Conservation (phyloP, 2,329 filamentous ascomycete genomes). For the Raffaelea deltoideospora region DNA sequence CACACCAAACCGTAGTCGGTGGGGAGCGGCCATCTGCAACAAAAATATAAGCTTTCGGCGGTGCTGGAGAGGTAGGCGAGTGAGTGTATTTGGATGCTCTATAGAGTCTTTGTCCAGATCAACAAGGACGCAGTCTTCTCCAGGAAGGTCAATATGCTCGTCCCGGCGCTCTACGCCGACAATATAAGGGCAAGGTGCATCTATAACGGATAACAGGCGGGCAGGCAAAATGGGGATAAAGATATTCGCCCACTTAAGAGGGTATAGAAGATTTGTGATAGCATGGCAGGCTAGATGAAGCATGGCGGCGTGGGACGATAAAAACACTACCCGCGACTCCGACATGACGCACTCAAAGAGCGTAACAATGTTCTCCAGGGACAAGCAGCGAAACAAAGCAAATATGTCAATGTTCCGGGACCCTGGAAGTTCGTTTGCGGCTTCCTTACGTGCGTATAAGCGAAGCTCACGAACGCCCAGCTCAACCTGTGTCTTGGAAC, state of each 20-base stretch:
- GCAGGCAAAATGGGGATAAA: constrained; percentile 87
- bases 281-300: constrained; percentile 83
- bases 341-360: constrained; percentile 86
- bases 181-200: constrained; percentile 93
- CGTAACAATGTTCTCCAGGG: constrained; percentile 80
- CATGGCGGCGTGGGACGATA: constrained; percentile 94
- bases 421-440: constrained; percentile 80
- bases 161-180: constrained; percentile 91
- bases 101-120: constrained; percentile 87
- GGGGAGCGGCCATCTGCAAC: constrained; percentile 77
- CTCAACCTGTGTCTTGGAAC: constrained; percentile 92
- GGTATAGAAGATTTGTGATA: constrained; percentile 74
- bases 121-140: constrained; percentile 90
- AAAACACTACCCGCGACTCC: constrained; percentile 88
- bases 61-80: constrained; percentile 76
- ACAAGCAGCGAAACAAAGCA: constrained; percentile 77
- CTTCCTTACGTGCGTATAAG: constrained; percentile 85
- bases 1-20: constrained; percentile 76
- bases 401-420: constrained; percentile 86
- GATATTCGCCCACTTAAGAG: constrained; percentile 82
- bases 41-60: constrained; percentile 79
- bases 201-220: constrained; percentile 74
- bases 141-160: constrained; percentile 69
- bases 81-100: too few relatives aligned
- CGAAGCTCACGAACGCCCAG: constrained; percentile 77